Percentiles rank a stretch among this genome's conserved stretches.
phyloP scores from a whole-genome alignment of 495 filamentous ascomycete species.

The Hypoxylon fragiforme region DNA sequence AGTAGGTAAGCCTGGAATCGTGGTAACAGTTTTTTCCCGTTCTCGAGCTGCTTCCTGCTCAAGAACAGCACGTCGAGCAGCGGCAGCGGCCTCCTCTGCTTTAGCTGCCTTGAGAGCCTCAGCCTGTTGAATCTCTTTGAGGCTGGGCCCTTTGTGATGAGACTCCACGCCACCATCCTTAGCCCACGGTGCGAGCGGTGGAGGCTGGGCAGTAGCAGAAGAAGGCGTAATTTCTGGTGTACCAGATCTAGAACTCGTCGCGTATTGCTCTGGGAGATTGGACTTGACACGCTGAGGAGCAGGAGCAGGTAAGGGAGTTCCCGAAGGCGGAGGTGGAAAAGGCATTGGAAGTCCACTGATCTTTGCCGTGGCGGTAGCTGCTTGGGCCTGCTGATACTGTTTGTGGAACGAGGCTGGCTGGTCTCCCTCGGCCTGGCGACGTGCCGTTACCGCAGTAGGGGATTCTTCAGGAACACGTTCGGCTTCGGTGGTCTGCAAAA shows the following conservation, averaged over 20 bases:
- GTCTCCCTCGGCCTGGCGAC: slow-evolving; percentile 27
- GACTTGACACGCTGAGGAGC: slow-evolving; percentile 82
- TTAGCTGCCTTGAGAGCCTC: slow-evolving; percentile 94
- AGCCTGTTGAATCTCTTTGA: slow-evolving; percentile 95
- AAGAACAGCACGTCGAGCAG: slow-evolving; percentile 72
- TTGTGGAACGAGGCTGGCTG: slow-evolving; percentile 64
- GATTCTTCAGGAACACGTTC: slow-evolving; percentile 1
- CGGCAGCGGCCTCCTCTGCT: slow-evolving; percentile 79
- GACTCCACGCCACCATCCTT: slow-evolving; percentile 72
- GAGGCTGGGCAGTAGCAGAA: slow-evolving; percentile 45
- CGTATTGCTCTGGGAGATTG: slow-evolving; percentile 80
- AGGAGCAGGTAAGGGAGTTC: slow-evolving; percentile 81
- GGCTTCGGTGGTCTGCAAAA: slow-evolving; percentile 6
- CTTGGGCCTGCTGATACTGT: slow-evolving; percentile 80
- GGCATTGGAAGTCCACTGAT: slow-evolving; percentile 74
- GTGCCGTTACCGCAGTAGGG: slow-evolving; percentile 2
- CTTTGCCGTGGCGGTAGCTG: slow-evolving; percentile 49
- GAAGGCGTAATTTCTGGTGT: slow-evolving; percentile 61
- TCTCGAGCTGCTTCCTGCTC: slow-evolving; percentile 76
- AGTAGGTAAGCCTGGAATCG: slow-evolving; percentile 78
- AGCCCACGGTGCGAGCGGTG: slow-evolving; percentile 91
- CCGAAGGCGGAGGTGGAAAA: slow-evolving; percentile 58
- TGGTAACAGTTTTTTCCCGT: slow-evolving; percentile 64
- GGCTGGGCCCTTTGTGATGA: slow-evolving; percentile 84
- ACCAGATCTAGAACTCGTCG: slow-evolving; percentile 72